These are phyloP conservation scores for Ochetophila trinervis DNA, from an alignment of 306 rosid genomes.

Conservation along the genomic window DNA sequence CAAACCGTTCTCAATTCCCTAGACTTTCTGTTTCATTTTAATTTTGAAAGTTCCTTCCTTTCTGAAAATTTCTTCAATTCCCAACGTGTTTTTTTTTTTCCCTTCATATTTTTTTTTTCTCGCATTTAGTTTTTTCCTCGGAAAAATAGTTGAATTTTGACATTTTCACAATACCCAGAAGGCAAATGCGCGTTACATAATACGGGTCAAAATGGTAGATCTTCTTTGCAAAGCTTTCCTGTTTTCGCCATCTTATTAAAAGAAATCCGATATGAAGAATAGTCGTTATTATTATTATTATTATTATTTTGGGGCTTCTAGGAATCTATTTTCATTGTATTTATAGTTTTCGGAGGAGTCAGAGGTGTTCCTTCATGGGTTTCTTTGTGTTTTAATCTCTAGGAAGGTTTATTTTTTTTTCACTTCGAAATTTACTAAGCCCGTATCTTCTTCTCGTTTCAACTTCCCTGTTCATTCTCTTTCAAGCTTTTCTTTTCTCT, in stretches of 20 bases:
- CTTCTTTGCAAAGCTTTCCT: slow-evolving; percentile 29
- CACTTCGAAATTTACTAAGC: too few species aligned
- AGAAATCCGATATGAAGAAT: slow-evolving; percentile 18
- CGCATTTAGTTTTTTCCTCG: slow-evolving; percentile 10
- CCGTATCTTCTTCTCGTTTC: too few species aligned
- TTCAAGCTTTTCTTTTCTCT: slow-evolving; percentile 20
- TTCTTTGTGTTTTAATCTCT: slow-evolving; percentile 14
- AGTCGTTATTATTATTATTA: slow-evolving; percentile 14
- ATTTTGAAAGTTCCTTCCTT: background rate
- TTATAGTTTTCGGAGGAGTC: slow-evolving; percentile 16
- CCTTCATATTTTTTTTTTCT: background rate
- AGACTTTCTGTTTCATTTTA: background rate
- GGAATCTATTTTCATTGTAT: slow-evolving; percentile 19
- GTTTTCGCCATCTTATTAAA: background rate
- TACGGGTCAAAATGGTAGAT: slow-evolving; percentile 52
- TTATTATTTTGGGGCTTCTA: slow-evolving; percentile 22
- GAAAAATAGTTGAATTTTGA: slow-evolving; percentile 26
- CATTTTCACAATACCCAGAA: background rate
- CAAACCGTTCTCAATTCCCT: background rate
- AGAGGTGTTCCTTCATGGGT: slow-evolving; percentile 20
- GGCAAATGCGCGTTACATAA: slow-evolving; percentile 47
- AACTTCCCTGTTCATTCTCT: background rate
- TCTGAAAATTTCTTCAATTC: background rate
- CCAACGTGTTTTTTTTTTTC: background rate
- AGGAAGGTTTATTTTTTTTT: slow-evolving; percentile 28